Base-by-base conservation (phyloP, 2,329 filamentous ascomycete genomes). In the Mycosphaerella sp. region DNA sequence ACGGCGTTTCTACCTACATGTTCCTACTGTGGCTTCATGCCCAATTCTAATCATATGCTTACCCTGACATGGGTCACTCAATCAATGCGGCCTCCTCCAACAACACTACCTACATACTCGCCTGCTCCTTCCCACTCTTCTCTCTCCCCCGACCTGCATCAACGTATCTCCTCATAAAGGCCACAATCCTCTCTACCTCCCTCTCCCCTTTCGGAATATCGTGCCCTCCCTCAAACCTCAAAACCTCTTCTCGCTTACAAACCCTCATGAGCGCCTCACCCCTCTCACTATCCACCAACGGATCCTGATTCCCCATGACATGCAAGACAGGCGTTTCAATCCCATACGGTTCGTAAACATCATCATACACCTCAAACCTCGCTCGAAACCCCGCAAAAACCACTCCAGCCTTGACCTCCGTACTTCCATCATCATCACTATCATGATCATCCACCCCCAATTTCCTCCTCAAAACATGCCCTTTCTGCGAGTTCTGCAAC, bases 341-440 rank as follows among this genome's bases (percentile, higher is more conserved):
- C 2, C 56, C 54, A 12, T 48, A 38, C 44, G 45, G 41, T 48
- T 60, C 59, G 45, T 62, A 62, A 29, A 62, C 36, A 8, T 42
- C 36, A 50, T 62, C 58, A 50, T 62, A 62, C 38, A 56, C 51
- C 17, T 51, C 38, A 39, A 62, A 62, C 21, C 58, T 45, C 41
- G 59, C 59, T 10, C 59, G 42, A 14, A 62, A 62, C 1, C 59
- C 59, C 17, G 58, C 58, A 38, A 60, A 62, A 5, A 62, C 59
- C 1, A 62, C 52, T 1, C 59, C 58, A 17, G 55, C 56, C 21
- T 49, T 50, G 2, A 59, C 10, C 4, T 38, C 10, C 4, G 3
- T 4, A 4, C 12, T 36, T 4, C 11, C 32, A 36, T 36, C 32
- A 12, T 36, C 32, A 12, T 36, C 32, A 17, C 32, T 26, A n/a